Percentiles rank a stretch among this genome's conserved stretches.
These are phyloP conservation scores for Oryza meyeriana DNA, from an alignment of 176 grass and related monocot species.

Conservation along the genomic window DNA sequence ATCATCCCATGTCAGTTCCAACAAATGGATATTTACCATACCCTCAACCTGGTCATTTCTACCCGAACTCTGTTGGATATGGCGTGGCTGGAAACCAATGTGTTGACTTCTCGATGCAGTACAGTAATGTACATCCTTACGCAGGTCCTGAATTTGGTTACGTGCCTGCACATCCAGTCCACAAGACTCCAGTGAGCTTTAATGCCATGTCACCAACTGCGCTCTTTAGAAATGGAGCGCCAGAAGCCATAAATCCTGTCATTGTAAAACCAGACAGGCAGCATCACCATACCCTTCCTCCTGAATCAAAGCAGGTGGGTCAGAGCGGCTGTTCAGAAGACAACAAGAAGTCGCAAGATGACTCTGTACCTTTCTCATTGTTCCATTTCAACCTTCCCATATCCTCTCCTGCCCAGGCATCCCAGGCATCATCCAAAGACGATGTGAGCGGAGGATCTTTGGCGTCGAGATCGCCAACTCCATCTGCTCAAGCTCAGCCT, in stretches of 20 bases:
- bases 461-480: neutral
- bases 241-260: slow-evolving; percentile 23
- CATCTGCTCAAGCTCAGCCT: slow-evolving; percentile 6
- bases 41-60: slow-evolving; percentile 56
- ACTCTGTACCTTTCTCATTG: slow-evolving; percentile 54
- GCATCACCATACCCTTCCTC: neutral
- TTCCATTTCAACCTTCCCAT: slow-evolving; percentile 82
- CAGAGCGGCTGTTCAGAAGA: slow-evolving; percentile 27
- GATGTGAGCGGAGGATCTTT: slow-evolving; percentile 22
- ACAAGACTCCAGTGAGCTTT: slow-evolving; percentile 40
- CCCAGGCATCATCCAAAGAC: slow-evolving; percentile 36
- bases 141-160: slow-evolving; percentile 46
- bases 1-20: slow-evolving; percentile 40
- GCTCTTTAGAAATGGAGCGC: slow-evolving; percentile 15
- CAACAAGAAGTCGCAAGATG: slow-evolving; percentile 15
- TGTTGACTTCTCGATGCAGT: slow-evolving; percentile 55
- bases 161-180: slow-evolving; percentile 33
- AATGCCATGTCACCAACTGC: neutral
- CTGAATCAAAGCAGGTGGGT: neutral
- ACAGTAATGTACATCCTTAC: slow-evolving; percentile 44
- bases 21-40: slow-evolving; percentile 61
- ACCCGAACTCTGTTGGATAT: slow-evolving; percentile 49
- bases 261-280: slow-evolving; percentile 37
- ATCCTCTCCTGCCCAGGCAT: neutral
- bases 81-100: slow-evolving; percentile 27